These are phyloP conservation scores for Elongisporangium undulatum DNA, from an alignment of 352 stramenopile species.

Conservation along the genomic window DNA sequence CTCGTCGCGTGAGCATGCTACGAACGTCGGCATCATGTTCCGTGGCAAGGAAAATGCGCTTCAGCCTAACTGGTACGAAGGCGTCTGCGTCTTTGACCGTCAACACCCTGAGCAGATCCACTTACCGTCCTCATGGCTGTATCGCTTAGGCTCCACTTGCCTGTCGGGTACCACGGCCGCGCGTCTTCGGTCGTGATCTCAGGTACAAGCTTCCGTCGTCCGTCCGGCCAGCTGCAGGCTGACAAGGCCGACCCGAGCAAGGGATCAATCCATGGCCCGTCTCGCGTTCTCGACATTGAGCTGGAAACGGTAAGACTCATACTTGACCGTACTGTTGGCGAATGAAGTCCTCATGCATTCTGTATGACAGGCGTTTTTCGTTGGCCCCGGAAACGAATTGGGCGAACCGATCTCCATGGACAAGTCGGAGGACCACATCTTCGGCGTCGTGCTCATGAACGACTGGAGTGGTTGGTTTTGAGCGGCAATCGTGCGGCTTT, in stretches of 20 bases:
- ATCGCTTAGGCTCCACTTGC: slow-evolving; percentile 84
- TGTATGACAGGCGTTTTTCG: slow-evolving; percentile 85
- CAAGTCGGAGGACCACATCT: slow-evolving; percentile 94
- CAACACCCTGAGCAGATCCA: neutral
- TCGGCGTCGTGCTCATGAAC: slow-evolving; percentile 97
- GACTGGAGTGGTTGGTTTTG: slow-evolving; percentile 91
- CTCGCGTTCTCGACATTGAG: slow-evolving; percentile 94
- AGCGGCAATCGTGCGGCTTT: neutral
- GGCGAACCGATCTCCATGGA: slow-evolving; percentile 87
- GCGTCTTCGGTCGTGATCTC: slow-evolving; percentile 89
- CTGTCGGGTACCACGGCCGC: slow-evolving; percentile 97
- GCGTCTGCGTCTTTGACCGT: slow-evolving; percentile 1
- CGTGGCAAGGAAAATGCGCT: slow-evolving; percentile 93
- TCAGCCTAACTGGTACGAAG: slow-evolving; percentile 91
- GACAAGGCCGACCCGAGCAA: slow-evolving; percentile 89
- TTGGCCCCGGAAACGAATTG: slow-evolving; percentile 85
- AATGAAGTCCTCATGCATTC: neutral
- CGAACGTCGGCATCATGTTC: slow-evolving; percentile 94
- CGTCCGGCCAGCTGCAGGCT: slow-evolving; percentile 91
- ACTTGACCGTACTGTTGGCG: neutral
- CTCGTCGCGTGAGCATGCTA: slow-evolving; percentile 94
- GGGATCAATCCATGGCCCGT: slow-evolving; percentile 89
- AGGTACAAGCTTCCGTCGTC: slow-evolving; percentile 80
- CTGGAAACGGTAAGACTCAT: slow-evolving; percentile 82
- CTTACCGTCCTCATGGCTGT: neutral